Evolutionary conservation across 805 yeast genomes (phyloP), one percentile per base, ranked within the genome.

Genomic region (Barnettozyma pratensis): DNA sequence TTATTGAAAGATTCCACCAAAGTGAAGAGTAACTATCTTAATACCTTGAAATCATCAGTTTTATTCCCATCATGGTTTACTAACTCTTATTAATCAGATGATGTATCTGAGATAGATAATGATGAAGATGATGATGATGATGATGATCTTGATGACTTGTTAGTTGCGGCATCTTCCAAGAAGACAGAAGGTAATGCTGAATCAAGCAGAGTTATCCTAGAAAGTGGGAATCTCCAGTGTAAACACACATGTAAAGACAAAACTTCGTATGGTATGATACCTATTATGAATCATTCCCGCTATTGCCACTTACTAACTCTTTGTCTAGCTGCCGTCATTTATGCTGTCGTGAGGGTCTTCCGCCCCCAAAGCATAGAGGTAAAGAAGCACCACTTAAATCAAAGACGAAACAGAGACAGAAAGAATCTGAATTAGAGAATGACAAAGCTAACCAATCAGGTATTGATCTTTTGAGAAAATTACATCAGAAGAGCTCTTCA

Each of bases 341-440:
- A 5, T 76, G 80, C 45, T 76, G 81, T 49, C 67, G 71, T 37
- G 74, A 72, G 36, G 80, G 80, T 1, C 57, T 69, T 19, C 67
- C 70, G 2, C 49, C 37, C 5, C 48, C 39, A 14, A 46, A 44
- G 37, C 29, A 38, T 5, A 42, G 26, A 10, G 19, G 28, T 28
- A 40, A 10, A 10, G 11, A 48, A 27, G 25, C 7, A 36, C 19
- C 19, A 19, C 2, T 19, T 3, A 19, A 19, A 19, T 19, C 19
- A 40, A 30, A 32, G 6, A n/a, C 25, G 8, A 31, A 32, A 42
- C 9, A 32, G 5, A 14, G 9, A 19, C 19, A 34, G 26, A 14
- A 37, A 11, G 10, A 30, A 4, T 12, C 27, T 2, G n/a, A 28
- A 10, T 37, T 29, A 9, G 29, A 30, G 19, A 37, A 37, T 7